Percentiles rank a stretch among this genome's conserved stretches.
phyloP scores from a whole-genome alignment of 768 basidiomycete genomes.

The Termitomyces sp. region DNA sequence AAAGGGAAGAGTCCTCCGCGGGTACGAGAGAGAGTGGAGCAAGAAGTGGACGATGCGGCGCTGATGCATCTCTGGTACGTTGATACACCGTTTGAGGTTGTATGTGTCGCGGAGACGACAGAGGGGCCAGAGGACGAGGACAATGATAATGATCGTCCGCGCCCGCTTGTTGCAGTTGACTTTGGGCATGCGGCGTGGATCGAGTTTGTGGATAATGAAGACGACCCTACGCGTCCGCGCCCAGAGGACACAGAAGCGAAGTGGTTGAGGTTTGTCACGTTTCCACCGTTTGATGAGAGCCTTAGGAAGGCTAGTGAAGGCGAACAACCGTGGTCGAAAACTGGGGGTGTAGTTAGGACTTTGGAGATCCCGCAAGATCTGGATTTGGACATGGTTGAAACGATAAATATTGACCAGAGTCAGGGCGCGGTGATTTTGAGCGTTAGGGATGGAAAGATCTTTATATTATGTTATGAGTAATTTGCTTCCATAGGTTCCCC shows the following conservation, averaged over 20 bases:
- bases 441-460: slow-evolving; percentile 63
- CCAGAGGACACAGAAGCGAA: slow-evolving; percentile 33
- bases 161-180: slow-evolving; percentile 75
- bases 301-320: slow-evolving; percentile 11
- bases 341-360: slow-evolving; percentile 48
- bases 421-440: slow-evolving; percentile 71
- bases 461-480: slow-evolving; percentile 60
- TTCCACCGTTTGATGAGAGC: slow-evolving; percentile 48
- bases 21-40: slow-evolving; percentile 12
- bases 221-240: slow-evolving; percentile 13
- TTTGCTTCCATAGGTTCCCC: background rate
- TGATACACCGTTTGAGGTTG: slow-evolving; percentile 64
- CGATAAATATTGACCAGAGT: slow-evolving; percentile 73
- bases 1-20: slow-evolving; percentile 4
- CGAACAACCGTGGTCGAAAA: slow-evolving; percentile 19
- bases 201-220: slow-evolving; percentile 42
- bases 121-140: slow-evolving; percentile 27
- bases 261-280: slow-evolving; percentile 64
- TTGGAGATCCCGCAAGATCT: slow-evolving; percentile 60
- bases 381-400: slow-evolving; percentile 61
- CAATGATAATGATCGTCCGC: slow-evolving; percentile 38
- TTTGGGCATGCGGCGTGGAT: slow-evolving; percentile 89
- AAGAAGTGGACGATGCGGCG: slow-evolving; percentile 36
- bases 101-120: slow-evolving; percentile 49
- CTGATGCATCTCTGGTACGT: slow-evolving; percentile 71